Percentiles rank a stretch among this genome's conserved stretches.
phyloP scores from a whole-genome alignment of 495 filamentous ascomycete species.

The Immersiella caudata region DNA sequence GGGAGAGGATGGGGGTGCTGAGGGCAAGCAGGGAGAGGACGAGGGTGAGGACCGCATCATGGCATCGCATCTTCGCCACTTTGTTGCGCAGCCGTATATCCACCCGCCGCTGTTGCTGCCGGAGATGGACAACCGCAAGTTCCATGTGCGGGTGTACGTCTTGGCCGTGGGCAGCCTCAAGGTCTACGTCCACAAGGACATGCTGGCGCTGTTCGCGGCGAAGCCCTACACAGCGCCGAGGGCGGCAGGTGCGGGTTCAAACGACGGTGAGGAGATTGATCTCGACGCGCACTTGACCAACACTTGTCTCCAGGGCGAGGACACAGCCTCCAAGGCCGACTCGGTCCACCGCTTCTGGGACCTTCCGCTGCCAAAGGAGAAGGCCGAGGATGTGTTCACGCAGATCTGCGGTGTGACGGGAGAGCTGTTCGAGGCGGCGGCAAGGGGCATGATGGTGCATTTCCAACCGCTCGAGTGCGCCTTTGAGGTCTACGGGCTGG shows the following conservation, averaged over 20 bases:
- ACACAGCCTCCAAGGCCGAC: constrained; percentile 22
- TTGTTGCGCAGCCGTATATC: constrained; percentile 95
- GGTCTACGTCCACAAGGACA: constrained; percentile 84
- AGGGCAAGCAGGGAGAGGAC: constrained; percentile 25
- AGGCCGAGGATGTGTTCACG: constrained; percentile 56
- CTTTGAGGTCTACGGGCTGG: constrained; percentile 90
- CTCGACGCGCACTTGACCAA: constrained; percentile 88
- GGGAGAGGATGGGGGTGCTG: constrained; percentile 24
- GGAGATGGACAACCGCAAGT: constrained; percentile 69
- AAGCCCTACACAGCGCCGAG: constrained; percentile 56
- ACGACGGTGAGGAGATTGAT: constrained; percentile 51
- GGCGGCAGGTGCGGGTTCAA: constrained; percentile 10
- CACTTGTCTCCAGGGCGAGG: constrained; percentile 80
- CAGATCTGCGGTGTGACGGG: constrained; percentile 74
- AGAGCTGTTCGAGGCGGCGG: constrained; percentile 83
- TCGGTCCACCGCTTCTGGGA: constrained; percentile 71
- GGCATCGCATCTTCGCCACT: constrained; percentile 91
- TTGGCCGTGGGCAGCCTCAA: constrained; percentile 74
- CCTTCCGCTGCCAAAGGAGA: constrained; percentile 45
- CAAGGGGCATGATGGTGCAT: constrained; percentile 78
- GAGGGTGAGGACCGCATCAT: constrained; percentile 60
- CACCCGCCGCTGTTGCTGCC: constrained; percentile 80
- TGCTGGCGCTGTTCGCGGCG: constrained; percentile 90
- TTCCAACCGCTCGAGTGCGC: constrained; percentile 87
- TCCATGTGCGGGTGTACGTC: constrained; percentile 92